phyloP scores from a whole-genome alignment of 257 asterid species.

The Euphrasia confusa region DNA sequence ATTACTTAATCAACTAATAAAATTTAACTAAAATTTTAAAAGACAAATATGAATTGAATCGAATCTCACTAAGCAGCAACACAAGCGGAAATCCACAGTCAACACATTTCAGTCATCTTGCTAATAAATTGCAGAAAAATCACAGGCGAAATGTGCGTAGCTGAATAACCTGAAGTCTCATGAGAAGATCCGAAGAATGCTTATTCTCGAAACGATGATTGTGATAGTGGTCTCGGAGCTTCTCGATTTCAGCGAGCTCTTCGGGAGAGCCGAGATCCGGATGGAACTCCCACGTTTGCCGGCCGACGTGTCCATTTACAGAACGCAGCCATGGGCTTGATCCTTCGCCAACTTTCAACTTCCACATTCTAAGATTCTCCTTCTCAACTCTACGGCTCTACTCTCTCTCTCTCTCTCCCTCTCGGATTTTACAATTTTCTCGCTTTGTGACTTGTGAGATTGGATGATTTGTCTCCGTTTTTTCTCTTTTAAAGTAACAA shows the following conservation, averaged over 20 bases:
- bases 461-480: no score
- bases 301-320: slow-evolving; percentile 62
- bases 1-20: no score
- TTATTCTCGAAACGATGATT: slow-evolving; percentile 59
- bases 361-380: slow-evolving; percentile 60
- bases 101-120: slow-evolving; percentile 13
- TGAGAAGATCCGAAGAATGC: slow-evolving; percentile 83
- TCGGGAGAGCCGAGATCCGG: slow-evolving; percentile 57
- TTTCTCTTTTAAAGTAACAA: no score
- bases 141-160: slow-evolving; percentile 17
- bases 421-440: not conserved
- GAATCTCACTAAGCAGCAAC: not conserved
- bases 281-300: slow-evolving; percentile 87
- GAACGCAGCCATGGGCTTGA: slow-evolving; percentile 86
- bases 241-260: slow-evolving; percentile 72
- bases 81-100: slow-evolving; percentile 1
- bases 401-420: not conserved
- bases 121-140: not conserved
- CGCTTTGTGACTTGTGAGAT: no score
- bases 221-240: slow-evolving; percentile 52
- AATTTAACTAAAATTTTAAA: not conserved
- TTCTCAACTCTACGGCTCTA: not conserved
- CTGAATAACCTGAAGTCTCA: slow-evolving; percentile 71
- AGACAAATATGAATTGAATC: not conserved
- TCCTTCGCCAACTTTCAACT: slow-evolving; percentile 78